Percentiles rank a stretch among this genome's conserved stretches.
phyloP scores from a whole-genome alignment of 2,329 filamentous ascomycete species.

The Albophoma yamanashiensis region DNA sequence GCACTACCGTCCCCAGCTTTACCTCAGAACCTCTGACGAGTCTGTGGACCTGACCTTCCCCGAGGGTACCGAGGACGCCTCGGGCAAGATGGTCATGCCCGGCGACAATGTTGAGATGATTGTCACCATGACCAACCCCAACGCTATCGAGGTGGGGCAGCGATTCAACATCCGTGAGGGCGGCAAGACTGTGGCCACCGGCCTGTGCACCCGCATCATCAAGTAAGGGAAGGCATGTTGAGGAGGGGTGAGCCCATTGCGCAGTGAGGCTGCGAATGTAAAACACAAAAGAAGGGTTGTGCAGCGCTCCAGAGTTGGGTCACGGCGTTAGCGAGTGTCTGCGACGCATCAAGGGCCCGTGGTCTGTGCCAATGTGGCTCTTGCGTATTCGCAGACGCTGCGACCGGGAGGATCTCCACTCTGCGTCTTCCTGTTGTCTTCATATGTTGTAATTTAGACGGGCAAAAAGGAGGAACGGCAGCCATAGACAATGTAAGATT shows the following conservation, averaged over 20 bases:
- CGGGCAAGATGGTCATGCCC: slow-evolving; percentile 83
- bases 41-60: slow-evolving; percentile 74
- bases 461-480: slow-evolving; percentile 17
- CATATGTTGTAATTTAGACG: slow-evolving; percentile 24
- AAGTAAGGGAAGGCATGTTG: slow-evolving; percentile 28
- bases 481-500: slow-evolving; percentile 14
- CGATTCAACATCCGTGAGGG: slow-evolving; percentile 98
- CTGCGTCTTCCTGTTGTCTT: slow-evolving; percentile 28
- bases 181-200: slow-evolving; percentile 79
- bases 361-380: slow-evolving; percentile 19
- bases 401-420: slow-evolving; percentile 28
- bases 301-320: slow-evolving; percentile 1
- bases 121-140: slow-evolving; percentile 71
- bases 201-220: slow-evolving; percentile 66
- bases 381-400: slow-evolving; percentile 25
- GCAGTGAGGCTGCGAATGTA: neutral
- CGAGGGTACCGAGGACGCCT: slow-evolving; percentile 63
- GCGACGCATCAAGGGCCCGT: slow-evolving; percentile 8
- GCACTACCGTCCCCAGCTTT: slow-evolving; percentile 97
- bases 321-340: slow-evolving; percentile 5
- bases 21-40: slow-evolving; percentile 84
- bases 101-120: slow-evolving; percentile 99
- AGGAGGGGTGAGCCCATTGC: neutral
- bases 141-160: slow-evolving; percentile 84
- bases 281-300: slow-evolving; percentile 2